phyloP scores from a whole-genome alignment of 176 grass and related monocot genomes.

The Metroxylon sagu region DNA sequence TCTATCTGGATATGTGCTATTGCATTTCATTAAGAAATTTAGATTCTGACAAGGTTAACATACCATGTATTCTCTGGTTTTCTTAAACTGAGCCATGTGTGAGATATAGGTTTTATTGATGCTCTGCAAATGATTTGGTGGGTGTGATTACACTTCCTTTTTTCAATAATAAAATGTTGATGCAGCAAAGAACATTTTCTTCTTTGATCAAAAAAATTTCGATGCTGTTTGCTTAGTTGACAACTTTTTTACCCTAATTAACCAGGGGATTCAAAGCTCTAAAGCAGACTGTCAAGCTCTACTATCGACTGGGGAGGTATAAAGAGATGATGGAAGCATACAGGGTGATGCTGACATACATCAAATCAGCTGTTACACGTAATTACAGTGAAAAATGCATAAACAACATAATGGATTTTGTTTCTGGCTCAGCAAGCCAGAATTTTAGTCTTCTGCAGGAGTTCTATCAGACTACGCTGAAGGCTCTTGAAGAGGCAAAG shows the following conservation, averaged over 20 bases:
- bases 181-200: no score
- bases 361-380: constrained; percentile 93
- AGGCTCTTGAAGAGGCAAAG: constrained; percentile 93
- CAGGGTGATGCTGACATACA: constrained; percentile 96
- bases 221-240: no score
- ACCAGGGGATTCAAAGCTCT: constrained; percentile 97
- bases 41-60: no score
- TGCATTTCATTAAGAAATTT: no score
- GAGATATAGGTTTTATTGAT: no score
- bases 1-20: no score
- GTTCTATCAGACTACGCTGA: constrained; percentile 94
- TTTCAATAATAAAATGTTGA: no score
- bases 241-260: not conserved
- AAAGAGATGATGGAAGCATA: constrained; percentile 98
- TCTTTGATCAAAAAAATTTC: no score
- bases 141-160: no score
- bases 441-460: constrained; percentile 93
- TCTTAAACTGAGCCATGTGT: no score
- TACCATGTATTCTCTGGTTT: no score
- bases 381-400: constrained; percentile 99
- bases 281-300: constrained; percentile 99
- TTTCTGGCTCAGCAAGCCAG: constrained; percentile 95
- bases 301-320: constrained; percentile 86
- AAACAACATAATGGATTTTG: constrained; percentile 99
- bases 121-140: no score